Conservation (phyloP, 2,329 filamentous ascomycete species). For the Penicillium oxalicum region DNA sequence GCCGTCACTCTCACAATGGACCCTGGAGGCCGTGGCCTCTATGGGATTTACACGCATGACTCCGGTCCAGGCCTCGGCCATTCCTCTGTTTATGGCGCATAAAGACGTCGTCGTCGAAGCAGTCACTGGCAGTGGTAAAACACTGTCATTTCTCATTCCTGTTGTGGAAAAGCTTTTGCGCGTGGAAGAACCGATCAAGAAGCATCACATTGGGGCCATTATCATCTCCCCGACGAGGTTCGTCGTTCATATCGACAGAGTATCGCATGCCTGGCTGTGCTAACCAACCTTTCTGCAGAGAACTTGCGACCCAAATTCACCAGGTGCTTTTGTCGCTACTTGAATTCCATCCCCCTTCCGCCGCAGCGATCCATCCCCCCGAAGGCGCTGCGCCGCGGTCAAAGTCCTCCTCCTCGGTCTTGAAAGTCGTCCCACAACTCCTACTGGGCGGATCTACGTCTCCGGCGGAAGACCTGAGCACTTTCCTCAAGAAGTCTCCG, state of each 20-base stretch:
- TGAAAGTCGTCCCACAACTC: conserved; percentile 72
- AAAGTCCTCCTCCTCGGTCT: conserved; percentile 43
- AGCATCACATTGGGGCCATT: conserved; percentile 83
- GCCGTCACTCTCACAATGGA: conserved; percentile 71
- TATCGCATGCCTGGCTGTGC: background rate
- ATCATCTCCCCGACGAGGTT: conserved; percentile 78
- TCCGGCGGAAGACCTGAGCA: conserved; percentile 76
- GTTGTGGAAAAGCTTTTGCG: conserved; percentile 75
- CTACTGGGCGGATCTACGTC: conserved; percentile 79
- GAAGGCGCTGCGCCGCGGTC: conserved; percentile 36
- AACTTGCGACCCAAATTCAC: conserved; percentile 86
- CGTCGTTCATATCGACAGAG: conserved; percentile 2
- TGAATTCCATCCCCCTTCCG: conserved; percentile 75
- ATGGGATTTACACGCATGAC: conserved; percentile 88
- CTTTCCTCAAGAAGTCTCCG: conserved; percentile 75
- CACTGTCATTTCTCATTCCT: conserved; percentile 76
- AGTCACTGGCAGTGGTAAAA: conserved; percentile 88
- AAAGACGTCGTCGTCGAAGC: conserved; percentile 93
- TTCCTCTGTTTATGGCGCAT: conserved; percentile 81
- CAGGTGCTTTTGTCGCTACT: conserved; percentile 71
- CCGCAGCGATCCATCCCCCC: conserved; percentile 41
- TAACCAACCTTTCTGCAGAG: conserved; percentile 45
- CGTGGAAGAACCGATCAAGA: conserved; percentile 75
- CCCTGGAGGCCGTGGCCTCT: conserved; percentile 71
- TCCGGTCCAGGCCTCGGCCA: conserved; percentile 87